A percentile compares a stretch with the other conserved stretches of the same genome.
Conservation (phyloP, 306 rosid genomes). For the Citrullus colocynthis region DNA sequence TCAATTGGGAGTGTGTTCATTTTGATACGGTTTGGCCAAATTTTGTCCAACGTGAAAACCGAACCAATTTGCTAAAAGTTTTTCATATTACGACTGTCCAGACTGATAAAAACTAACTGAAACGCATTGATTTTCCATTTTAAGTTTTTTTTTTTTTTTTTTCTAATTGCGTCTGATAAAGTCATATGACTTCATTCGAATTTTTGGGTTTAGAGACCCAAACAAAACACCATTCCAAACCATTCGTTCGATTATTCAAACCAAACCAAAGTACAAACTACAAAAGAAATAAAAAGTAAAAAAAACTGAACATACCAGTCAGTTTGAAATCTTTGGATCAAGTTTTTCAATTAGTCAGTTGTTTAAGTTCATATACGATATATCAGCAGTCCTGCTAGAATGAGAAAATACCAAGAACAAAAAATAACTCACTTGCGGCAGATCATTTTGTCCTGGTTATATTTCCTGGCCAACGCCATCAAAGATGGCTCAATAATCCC, state of each 20-base stretch:
- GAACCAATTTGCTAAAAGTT: no score
- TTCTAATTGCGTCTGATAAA: neutral
- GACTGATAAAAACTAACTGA: neutral
- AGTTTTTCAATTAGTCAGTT: neutral
- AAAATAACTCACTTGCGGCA: constrained; percentile 87
- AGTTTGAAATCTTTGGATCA: neutral
- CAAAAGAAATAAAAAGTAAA: no score
- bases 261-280: neutral
- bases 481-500: constrained; percentile 93
- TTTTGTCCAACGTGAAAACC: neutral
- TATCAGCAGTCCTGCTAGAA: neutral
- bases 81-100: neutral
- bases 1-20: neutral
- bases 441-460: constrained; percentile 82
- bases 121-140: neutral
- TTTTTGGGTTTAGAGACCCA: neutral
- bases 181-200: neutral
- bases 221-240: neutral
- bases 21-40: neutral
- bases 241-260: neutral
- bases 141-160: neutral
- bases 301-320: neutral
- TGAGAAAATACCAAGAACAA: neutral
- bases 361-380: neutral
- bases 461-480: constrained; percentile 96